A percentile compares a stretch with the other conserved stretches of the same genome.
Evolutionary conservation across 2,329 filamentous ascomycete genomes (phyloP).

Genomic region (Hortaea werneckii): DNA sequence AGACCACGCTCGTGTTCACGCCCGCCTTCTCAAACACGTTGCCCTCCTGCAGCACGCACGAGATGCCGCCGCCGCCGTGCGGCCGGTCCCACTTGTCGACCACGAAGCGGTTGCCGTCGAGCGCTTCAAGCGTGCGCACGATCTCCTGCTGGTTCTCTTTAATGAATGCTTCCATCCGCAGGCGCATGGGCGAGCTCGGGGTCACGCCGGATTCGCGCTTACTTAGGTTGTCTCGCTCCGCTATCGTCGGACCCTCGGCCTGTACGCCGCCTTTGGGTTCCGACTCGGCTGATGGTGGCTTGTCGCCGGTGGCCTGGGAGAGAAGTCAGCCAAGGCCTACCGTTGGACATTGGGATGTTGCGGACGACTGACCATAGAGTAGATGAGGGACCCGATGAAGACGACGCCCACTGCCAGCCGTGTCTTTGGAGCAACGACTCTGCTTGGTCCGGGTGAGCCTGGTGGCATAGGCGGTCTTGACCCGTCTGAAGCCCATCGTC

Average conservation of each 20-base stretch:
- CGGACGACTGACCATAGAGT: slow-evolving; percentile 43
- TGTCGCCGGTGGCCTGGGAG: slow-evolving; percentile 28
- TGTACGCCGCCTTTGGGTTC: slow-evolving; percentile 18
- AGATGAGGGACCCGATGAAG: slow-evolving; percentile 44
- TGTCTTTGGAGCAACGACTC: slow-evolving; percentile 31
- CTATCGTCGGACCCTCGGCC: slow-evolving; percentile 59
- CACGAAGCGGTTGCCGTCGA: slow-evolving; percentile 75
- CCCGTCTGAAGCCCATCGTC: slow-evolving; percentile 17
- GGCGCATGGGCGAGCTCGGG: slow-evolving; percentile 79
- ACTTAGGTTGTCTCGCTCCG: slow-evolving; percentile 70
- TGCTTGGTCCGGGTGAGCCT: slow-evolving; percentile 26
- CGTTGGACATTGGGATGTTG: neutral
- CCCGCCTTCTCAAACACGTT: slow-evolving; percentile 97
- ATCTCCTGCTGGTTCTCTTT: slow-evolving; percentile 87
- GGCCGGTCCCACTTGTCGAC: slow-evolving; percentile 79
- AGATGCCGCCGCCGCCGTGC: slow-evolving; percentile 85
- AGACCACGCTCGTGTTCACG: slow-evolving; percentile 90
- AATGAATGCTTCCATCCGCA: slow-evolving; percentile 95
- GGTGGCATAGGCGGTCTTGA: slow-evolving; percentile 12
- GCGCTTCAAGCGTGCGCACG: slow-evolving; percentile 66
- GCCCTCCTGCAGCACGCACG: slow-evolving; percentile 88
- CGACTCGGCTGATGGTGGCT: slow-evolving; percentile 7
- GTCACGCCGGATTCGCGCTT: slow-evolving; percentile 70
- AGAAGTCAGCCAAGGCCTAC: slow-evolving; percentile 4
- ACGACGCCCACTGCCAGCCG: slow-evolving; percentile 39